These are phyloP conservation scores for Talaromyces sp. DNA, from an alignment of 2,329 filamentous ascomycete species.

Conservation along the genomic window DNA sequence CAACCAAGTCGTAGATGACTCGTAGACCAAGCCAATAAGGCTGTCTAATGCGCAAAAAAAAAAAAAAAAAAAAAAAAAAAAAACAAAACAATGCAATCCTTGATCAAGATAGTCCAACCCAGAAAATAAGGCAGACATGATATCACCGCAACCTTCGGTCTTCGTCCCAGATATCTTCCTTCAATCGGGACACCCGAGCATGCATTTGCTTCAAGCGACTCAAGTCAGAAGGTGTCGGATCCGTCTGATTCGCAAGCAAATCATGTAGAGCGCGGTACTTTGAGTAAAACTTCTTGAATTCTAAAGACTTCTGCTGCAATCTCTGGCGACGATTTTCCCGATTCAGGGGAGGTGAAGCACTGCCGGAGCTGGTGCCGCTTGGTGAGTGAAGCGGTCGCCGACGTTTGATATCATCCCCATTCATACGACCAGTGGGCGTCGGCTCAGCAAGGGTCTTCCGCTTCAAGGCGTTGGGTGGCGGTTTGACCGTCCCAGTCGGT, in stretches of 20 bases:
- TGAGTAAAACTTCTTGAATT: slow-evolving; percentile 55
- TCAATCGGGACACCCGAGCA: slow-evolving; percentile 50
- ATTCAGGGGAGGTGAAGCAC: slow-evolving; percentile 34
- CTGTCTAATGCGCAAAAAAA: background rate
- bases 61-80: too few species aligned
- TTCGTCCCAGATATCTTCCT: slow-evolving; percentile 51
- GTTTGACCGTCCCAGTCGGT: slow-evolving; percentile 24
- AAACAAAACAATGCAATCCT: background rate
- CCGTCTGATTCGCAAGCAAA: slow-evolving; percentile 30
- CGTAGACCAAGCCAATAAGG: background rate
- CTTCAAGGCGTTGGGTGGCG: slow-evolving; percentile 31
- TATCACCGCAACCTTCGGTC: slow-evolving; percentile 27
- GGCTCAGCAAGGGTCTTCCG: slow-evolving; percentile 35
- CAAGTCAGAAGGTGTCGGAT: slow-evolving; percentile 46
- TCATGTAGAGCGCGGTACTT: slow-evolving; percentile 54
- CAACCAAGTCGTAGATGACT: background rate
- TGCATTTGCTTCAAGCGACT: slow-evolving; percentile 52
- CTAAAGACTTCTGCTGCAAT: slow-evolving; percentile 35
- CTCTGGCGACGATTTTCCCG: slow-evolving; percentile 32
- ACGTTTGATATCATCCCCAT: slow-evolving; percentile 38
- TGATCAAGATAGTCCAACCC: background rate
- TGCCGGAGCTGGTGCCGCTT: slow-evolving; percentile 37
- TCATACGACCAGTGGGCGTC: slow-evolving; percentile 21
- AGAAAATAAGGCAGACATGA: background rate
- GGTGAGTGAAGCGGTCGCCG: slow-evolving; percentile 26